Percentiles rank a stretch among this genome's conserved stretches.
phyloP scores from a whole-genome alignment of 257 asterid species.

The Echites panduratus region DNA sequence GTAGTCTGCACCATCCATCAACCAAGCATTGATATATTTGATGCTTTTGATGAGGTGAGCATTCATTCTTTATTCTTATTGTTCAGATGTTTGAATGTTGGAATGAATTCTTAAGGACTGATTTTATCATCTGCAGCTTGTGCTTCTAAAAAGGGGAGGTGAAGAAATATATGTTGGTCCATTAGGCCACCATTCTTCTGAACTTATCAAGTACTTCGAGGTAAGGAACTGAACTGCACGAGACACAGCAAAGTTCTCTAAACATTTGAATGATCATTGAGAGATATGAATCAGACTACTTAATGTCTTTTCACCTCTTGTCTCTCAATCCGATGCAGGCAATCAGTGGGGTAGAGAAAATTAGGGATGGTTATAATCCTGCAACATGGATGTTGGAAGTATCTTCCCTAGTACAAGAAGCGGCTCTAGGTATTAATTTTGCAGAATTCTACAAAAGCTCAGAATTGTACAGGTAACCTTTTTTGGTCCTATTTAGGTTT shows the following conservation, averaged over 20 bases:
- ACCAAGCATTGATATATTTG: conserved; percentile 88
- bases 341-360: conserved; percentile 40
- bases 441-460: conserved; percentile 55
- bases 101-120: not conserved
- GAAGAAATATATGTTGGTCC: no score
- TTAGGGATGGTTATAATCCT: conserved; percentile 74
- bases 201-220: no score
- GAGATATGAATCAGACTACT: not conserved
- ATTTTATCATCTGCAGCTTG: no score
- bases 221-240: conserved; percentile 19
- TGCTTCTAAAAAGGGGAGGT: no score
- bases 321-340: conserved; percentile 22
- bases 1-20: conserved; percentile 95
- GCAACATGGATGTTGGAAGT: conserved; percentile 95
- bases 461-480: conserved; percentile 54
- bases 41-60: conserved; percentile 78
- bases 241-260: not conserved
- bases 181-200: no score
- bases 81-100: not conserved
- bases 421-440: conserved; percentile 43
- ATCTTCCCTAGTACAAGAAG: conserved; percentile 56
- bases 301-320: not conserved
- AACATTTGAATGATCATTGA: not conserved
- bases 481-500: no score
- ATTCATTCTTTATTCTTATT: not conserved